phyloP scores from a whole-genome alignment of 352 stramenopile genomes.

The Phytophthora pseudosyringae region DNA sequence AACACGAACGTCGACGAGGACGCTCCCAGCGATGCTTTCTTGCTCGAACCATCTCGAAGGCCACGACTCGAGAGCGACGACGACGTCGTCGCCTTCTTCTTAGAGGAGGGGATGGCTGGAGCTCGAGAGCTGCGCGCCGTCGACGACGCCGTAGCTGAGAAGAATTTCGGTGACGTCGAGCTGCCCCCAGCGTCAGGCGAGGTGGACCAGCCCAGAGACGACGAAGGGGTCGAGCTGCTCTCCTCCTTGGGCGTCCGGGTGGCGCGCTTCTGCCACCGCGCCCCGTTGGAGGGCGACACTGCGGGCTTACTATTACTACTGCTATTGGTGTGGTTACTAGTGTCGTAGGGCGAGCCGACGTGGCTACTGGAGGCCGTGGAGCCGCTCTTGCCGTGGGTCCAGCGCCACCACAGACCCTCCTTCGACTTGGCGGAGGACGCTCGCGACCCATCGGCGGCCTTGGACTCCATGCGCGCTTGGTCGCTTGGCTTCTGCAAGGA shows the following conservation, averaged over 20 bases:
- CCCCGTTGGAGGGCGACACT: slow-evolving; percentile 29
- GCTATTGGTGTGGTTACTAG: slow-evolving; percentile 33
- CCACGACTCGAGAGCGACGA: slow-evolving; percentile 20
- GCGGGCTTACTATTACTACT: slow-evolving; percentile 38
- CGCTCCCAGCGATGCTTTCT: slow-evolving; percentile 21
- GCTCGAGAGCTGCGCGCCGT: slow-evolving; percentile 18
- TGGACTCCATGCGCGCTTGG: slow-evolving; percentile 40
- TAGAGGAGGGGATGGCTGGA: slow-evolving; percentile 9
- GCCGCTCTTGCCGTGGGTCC: slow-evolving; percentile 77
- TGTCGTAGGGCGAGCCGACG: slow-evolving; percentile 16
- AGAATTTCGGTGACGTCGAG: slow-evolving; percentile 20
- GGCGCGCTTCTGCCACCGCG: slow-evolving; percentile 59
- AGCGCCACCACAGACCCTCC: slow-evolving; percentile 72
- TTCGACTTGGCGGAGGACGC: slow-evolving; percentile 33
- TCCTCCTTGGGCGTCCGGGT: slow-evolving; percentile 33
- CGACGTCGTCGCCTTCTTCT: slow-evolving; percentile 34
- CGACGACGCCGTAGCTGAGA: slow-evolving; percentile 8
- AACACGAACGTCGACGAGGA: slow-evolving; percentile 36
- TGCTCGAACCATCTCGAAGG: slow-evolving; percentile 17
- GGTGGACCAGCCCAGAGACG: slow-evolving; percentile 19
- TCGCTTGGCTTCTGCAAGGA: slow-evolving; percentile 10
- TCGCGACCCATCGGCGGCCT: slow-evolving; percentile 31
- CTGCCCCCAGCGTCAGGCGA: slow-evolving; percentile 13
- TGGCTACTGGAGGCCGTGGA: slow-evolving; percentile 36
- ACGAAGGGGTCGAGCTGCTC: background rate